These are phyloP conservation scores for Claviceps purpurea DNA, from an alignment of 2,329 filamentous ascomycete species.

Conservation along the genomic window DNA sequence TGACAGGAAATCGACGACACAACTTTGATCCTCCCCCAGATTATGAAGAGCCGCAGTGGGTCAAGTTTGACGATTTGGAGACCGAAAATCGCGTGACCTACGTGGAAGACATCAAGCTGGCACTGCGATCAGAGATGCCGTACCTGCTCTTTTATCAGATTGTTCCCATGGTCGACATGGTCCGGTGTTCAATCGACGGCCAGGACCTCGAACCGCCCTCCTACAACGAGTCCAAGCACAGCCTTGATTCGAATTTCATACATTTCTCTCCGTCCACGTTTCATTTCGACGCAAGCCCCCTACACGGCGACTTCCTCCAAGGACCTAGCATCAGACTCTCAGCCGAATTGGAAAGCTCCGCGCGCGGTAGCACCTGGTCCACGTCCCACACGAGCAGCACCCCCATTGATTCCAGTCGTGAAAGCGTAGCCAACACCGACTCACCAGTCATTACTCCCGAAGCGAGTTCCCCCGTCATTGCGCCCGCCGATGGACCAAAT, in stretches of 20 bases:
- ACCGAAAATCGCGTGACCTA: constrained; percentile 54
- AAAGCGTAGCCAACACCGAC: constrained; percentile 37
- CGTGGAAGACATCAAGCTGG: constrained; percentile 64
- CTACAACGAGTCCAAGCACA: constrained; percentile 39
- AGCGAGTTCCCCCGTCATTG: constrained; percentile 23
- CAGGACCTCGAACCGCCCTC: constrained; percentile 42
- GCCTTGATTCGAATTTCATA: constrained; percentile 20
- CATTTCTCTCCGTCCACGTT: constrained; percentile 7
- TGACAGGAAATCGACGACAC: constrained; percentile 45
- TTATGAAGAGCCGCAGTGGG: constrained; percentile 67
- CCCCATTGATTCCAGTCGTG: constrained; percentile 29
- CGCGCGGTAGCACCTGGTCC: constrained; percentile 33
- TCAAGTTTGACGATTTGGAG: constrained; percentile 80
- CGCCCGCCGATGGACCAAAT: constrained; percentile 41
- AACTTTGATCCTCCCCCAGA: constrained; percentile 46
- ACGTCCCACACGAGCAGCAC: constrained; percentile 21
- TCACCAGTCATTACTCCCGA: constrained; percentile 25
- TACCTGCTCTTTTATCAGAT: constrained; percentile 95
- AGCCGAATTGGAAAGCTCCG: constrained; percentile 35
- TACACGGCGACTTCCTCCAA: constrained; percentile 19
- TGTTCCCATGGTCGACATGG: constrained; percentile 65
- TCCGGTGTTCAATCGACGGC: constrained; percentile 31
- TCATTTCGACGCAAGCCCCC: constrained; percentile 3
- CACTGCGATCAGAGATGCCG: constrained; percentile 75
- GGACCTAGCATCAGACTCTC: constrained; percentile 42